Evolutionary conservation across 345 rosid species (phyloP).

Genomic region (Citrus medica): DNA sequence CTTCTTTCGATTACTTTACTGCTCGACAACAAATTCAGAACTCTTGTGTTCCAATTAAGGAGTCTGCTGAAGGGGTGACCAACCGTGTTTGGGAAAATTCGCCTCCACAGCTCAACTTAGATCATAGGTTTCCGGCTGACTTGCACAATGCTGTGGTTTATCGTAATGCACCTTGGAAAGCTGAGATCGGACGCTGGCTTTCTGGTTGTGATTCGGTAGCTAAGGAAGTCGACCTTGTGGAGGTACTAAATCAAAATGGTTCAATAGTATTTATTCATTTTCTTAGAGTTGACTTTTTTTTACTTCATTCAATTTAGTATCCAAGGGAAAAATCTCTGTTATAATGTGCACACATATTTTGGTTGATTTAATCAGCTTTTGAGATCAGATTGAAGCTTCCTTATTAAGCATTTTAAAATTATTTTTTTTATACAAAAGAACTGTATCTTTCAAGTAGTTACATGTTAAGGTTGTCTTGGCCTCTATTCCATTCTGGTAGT

Average conservation of each 20-base stretch:
- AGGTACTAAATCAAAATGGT: constrained; percentile 36
- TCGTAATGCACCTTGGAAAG: constrained; percentile 86
- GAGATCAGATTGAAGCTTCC: constrained; percentile 7
- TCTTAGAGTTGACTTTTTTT: background rate
- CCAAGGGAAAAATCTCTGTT: background rate
- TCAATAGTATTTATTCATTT: background rate
- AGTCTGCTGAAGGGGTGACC: constrained; percentile 30
- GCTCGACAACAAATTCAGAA: constrained; percentile 51
- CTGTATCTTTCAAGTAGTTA: background rate
- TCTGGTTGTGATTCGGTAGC: constrained; percentile 69
- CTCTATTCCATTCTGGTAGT: background rate
- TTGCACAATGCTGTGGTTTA: constrained; percentile 65
- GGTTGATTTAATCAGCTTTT: background rate
- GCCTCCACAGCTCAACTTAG: constrained; percentile 36
- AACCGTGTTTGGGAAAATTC: constrained; percentile 17
- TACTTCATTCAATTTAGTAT: background rate
- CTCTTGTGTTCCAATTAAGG: constrained; percentile 38
- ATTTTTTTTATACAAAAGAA: background rate
- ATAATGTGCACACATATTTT: background rate
- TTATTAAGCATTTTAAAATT: background rate
- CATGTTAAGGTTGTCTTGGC: background rate
- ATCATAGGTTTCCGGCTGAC: constrained; percentile 67
- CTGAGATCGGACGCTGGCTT: constrained; percentile 84
- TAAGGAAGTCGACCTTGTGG: constrained; percentile 49
- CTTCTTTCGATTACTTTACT: constrained; percentile 58